phyloP scores from a whole-genome alignment of 2,329 filamentous ascomycete genomes.

The Fusarium praegraminearum region DNA sequence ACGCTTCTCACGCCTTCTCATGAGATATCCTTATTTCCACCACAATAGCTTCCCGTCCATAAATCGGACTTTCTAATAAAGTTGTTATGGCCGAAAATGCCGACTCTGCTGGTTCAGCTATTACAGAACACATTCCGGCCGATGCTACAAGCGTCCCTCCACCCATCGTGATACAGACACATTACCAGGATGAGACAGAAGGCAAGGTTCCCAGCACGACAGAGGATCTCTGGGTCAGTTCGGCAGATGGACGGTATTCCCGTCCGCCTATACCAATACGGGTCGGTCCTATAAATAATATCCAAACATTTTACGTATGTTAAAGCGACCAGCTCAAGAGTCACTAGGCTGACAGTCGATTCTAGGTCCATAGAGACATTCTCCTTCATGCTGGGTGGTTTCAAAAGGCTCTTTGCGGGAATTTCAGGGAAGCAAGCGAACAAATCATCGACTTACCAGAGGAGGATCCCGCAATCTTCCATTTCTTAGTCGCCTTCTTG shows the following conservation, averaged over 20 bases:
- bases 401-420: conserved; percentile 60
- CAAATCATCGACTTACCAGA: conserved; percentile 63
- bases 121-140: conserved; percentile 35
- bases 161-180: conserved; percentile 43
- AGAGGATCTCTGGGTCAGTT: conserved; percentile 63
- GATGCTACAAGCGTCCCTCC: conserved; percentile 41
- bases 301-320: conserved; percentile 57
- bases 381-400: conserved; percentile 63
- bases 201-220: conserved; percentile 48
- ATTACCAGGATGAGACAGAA: conserved; percentile 33
- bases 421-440: conserved; percentile 59
- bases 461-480: conserved; percentile 64
- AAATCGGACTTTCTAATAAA: conserved; percentile 7
- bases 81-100: conserved; percentile 38
- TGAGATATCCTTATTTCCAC: conserved; percentile 7
- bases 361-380: conserved; percentile 61
- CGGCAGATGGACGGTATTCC: conserved; percentile 62
- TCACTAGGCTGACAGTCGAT: conserved; percentile 26
- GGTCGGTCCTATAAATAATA: conserved; percentile 56
- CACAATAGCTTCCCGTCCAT: neutral
- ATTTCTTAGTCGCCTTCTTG: conserved; percentile 63
- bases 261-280: conserved; percentile 59
- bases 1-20: conserved; percentile 14
- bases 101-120: conserved; percentile 33
- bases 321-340: neutral